Evolutionary conservation across 305 asterid genomes (phyloP).

Genomic region (Andrographis paniculata): DNA sequence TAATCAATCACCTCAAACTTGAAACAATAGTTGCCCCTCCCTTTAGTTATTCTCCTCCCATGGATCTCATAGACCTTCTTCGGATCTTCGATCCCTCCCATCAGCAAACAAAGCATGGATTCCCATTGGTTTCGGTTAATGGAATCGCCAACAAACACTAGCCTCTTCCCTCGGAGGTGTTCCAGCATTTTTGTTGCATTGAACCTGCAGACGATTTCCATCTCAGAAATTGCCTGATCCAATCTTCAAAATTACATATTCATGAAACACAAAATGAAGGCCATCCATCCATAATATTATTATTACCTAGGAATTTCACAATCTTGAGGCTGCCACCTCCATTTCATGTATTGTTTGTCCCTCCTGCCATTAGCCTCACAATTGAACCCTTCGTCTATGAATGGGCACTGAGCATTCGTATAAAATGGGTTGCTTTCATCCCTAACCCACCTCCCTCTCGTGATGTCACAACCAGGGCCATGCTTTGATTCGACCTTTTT

Average conservation of each 20-base stretch:
- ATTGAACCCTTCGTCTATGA: conserved; percentile 84
- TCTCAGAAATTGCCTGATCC: too few species aligned
- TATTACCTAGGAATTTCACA: conserved; percentile 81
- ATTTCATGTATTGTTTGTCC: conserved; percentile 68
- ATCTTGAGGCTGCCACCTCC: conserved; percentile 93
- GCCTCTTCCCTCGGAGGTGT: conserved; percentile 71
- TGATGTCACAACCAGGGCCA: conserved; percentile 41
- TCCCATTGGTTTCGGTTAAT: conserved; percentile 93
- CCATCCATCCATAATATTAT: too few species aligned
- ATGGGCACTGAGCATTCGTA: conserved; percentile 60
- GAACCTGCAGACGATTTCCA: conserved; percentile 37
- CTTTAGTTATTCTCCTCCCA: conserved; percentile 76
- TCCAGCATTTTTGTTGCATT: conserved; percentile 80
- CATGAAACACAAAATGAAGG: not conserved
- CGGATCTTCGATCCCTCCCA: conserved; percentile 71
- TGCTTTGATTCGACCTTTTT: conserved; percentile 20
- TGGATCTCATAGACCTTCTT: conserved; percentile 74
- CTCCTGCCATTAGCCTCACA: conserved; percentile 76
- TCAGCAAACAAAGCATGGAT: conserved; percentile 81
- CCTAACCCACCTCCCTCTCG: conserved; percentile 71
- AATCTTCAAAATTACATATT: too few species aligned
- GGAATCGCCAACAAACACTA: conserved; percentile 91
- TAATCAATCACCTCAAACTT: conserved; percentile 63
- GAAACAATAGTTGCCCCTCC: conserved; percentile 72
- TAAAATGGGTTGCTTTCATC: conserved; percentile 79